Base-by-base conservation (phyloP, 176 grass and related monocot species). In the Chrysopogon serrulatus region DNA sequence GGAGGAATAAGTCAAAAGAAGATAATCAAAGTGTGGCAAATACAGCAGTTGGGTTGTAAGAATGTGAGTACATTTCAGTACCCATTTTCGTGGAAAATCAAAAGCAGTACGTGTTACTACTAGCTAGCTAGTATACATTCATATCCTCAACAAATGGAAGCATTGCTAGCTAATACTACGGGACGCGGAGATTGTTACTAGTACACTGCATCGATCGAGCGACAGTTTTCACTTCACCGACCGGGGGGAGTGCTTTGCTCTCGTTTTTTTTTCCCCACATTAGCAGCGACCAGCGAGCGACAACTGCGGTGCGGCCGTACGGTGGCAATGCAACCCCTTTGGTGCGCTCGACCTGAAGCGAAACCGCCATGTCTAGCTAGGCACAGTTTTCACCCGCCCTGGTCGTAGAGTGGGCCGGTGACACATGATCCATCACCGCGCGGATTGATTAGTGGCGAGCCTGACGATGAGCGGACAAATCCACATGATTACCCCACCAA, bases 281-380 rank as follows among this genome's bases (percentile, higher is more conserved):
- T 6, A 13, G 5, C 26, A 30, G 59, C 27, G 6, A n/a, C 51
- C 24, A 27, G 28, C 30, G 62, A 53, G 5, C 23, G 12, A 30
- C 1, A 35, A 6, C 6, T 33, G 47, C 42, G 42, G 42, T 45
- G 44, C 18, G 21, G 27, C 12, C 16, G 36, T 59, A 45, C 83
- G 37, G 11, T 24, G 48, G 48, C 39, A 40, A 40, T 37, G 30
- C 65, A 30, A 34, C 53, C 37, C 30, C 43, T 70, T 34, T 44
- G 74, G 83, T 44, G 83, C 83, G 49, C 48, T 17, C 41, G 23
- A 36, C 28, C 71, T 5, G 71, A 70, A 85, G 36, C 74, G 12
- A 10, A 42, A 56, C 19, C 0, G 18, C 35, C 44, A 0, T 30
- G 41, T 49, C 6, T 49, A 19, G 48, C 1, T 44, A 14, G 19